phyloP scores from a whole-genome alignment of 345 rosid species.

The Clarkia xantiana region DNA sequence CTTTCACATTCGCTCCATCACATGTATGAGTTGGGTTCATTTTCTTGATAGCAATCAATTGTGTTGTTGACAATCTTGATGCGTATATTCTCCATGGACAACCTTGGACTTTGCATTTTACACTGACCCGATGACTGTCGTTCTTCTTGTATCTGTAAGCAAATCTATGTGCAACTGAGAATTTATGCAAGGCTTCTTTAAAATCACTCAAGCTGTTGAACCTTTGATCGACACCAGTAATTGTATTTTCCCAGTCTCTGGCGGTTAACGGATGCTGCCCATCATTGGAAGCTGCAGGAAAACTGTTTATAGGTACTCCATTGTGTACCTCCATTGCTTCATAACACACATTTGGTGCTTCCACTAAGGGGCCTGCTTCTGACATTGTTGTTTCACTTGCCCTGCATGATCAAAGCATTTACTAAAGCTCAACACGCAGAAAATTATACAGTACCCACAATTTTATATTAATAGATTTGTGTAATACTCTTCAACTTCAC shows the following conservation, averaged over 20 bases:
- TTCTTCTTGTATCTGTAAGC: conserved; percentile 87
- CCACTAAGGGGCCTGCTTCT: too few relatives aligned
- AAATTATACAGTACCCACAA: too few relatives aligned
- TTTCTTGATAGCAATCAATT: conserved; percentile 67
- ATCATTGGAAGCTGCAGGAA: conserved; percentile 21
- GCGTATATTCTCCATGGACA: conserved; percentile 96
- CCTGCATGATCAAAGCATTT: too few relatives aligned
- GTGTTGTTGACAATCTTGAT: conserved; percentile 70
- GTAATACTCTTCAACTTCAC: too few relatives aligned
- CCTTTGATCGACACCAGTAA: conserved; percentile 83
- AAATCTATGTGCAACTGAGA: conserved; percentile 76
- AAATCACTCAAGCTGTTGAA: conserved; percentile 70
- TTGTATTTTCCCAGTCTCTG: conserved; percentile 74
- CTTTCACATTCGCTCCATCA: conserved; percentile 66
- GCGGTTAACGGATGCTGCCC: conserved; percentile 48
- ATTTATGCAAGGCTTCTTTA: conserved; percentile 83
- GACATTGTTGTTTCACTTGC: too few relatives aligned
- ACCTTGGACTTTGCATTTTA: conserved; percentile 74
- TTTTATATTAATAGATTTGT: too few relatives aligned
- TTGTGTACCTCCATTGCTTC: too few relatives aligned
- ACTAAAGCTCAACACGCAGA: too few relatives aligned
- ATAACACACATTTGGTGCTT: too few relatives aligned
- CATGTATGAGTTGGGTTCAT: conserved; percentile 78
- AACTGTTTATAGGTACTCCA: conserved; percentile 30
- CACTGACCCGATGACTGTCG: conserved; percentile 78